Base-by-base conservation (phyloP, 495 filamentous ascomycete genomes). In the Hamigera avellanea region DNA sequence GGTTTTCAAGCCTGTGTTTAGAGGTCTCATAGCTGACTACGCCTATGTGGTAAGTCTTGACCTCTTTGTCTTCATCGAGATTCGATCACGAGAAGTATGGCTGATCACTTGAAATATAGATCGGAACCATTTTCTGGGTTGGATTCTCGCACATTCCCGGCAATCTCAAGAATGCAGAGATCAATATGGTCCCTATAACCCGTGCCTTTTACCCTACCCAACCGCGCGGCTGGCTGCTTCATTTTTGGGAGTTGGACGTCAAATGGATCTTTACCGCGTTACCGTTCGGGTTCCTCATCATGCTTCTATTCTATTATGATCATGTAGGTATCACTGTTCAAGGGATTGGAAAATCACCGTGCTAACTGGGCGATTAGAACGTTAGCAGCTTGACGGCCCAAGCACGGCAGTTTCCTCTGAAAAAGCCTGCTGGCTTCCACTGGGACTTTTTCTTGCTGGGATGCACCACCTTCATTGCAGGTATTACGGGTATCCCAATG, bases 381-480 rank as follows among this genome's bases (percentile, higher is more conserved):
- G 13, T 83, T 75, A 26, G 74, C 76, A 49, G 46, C 26, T 72
- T 93, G 36, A 86, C 83, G 23, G 83, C 83, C 8, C 86, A 91
- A 57, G 86, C 80, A 16, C 83, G 76, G 32, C 78, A 89, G 45
- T 93, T 89, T 52, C 85, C 85, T 2, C 70, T 91, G 18, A 69
- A 69, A 14, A 93, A 93, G 43, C 86, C 86, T 3, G 81, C 82
- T 14, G 85, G 85, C 19, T 93, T 93, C 54, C 85, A 89, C 64
- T 93, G 84, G 83, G 85, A 89, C 52, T 59, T 93, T 38, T 89
- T 91, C 65, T 74, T 91, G 33, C 75, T 91, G 2, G 85, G 85
- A 15, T 61, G 81, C 16, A 91, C 86, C 9, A 87, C 84, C 0
- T 80, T 78, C 37, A 54, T 89, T 17, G 75, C 78, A 12, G 86